Conservation (phyloP, 2,329 filamentous ascomycete genomes). For the Trichophyton equinum region DNA sequence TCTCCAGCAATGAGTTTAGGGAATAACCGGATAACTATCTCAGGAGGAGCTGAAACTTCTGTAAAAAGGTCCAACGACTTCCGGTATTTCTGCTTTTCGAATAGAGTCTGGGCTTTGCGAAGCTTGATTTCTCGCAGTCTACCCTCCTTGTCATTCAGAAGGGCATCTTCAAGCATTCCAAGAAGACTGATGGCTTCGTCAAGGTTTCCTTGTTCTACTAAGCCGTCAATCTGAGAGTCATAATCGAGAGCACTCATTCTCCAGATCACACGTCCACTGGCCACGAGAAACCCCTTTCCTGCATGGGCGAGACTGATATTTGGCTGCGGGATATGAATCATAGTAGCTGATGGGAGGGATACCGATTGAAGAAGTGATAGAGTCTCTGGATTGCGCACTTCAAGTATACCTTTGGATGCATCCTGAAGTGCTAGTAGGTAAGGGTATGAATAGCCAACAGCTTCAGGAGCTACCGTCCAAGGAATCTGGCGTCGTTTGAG, state of each 20-base stretch:
- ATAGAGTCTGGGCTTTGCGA: conserved; percentile 75
- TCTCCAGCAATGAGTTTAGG: conserved; percentile 74
- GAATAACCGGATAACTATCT: conserved; percentile 74
- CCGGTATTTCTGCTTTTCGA: conserved; percentile 68
- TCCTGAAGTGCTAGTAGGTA: conserved; percentile 82
- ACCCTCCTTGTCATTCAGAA: conserved; percentile 69
- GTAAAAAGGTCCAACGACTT: conserved; percentile 84
- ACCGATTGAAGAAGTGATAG: conserved; percentile 81
- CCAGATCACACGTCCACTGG: conserved; percentile 85
- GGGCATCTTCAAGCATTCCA: conserved; percentile 79
- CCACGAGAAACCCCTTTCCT: conserved; percentile 88
- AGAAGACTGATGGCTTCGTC: conserved; percentile 90
- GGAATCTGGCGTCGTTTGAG: conserved; percentile 79
- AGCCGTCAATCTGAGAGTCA: conserved; percentile 71
- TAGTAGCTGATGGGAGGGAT: conserved; percentile 63
- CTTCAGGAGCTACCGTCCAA: conserved; percentile 78
- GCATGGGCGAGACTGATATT: conserved; percentile 91
- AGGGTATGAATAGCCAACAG: conserved; percentile 90
- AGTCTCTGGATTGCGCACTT: conserved; percentile 86
- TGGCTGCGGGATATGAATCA: conserved; percentile 82
- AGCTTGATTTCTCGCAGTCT: conserved; percentile 79
- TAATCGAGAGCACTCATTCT: conserved; percentile 91
- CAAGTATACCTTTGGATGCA: conserved; percentile 68
- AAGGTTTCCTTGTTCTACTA: conserved; percentile 60
- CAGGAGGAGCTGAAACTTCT: conserved; percentile 77